A percentile compares a stretch with the other conserved stretches of the same genome.
These are phyloP conservation scores for Schrenkiella parvula DNA, from an alignment of 345 rosid genomes.

Conservation along the genomic window DNA sequence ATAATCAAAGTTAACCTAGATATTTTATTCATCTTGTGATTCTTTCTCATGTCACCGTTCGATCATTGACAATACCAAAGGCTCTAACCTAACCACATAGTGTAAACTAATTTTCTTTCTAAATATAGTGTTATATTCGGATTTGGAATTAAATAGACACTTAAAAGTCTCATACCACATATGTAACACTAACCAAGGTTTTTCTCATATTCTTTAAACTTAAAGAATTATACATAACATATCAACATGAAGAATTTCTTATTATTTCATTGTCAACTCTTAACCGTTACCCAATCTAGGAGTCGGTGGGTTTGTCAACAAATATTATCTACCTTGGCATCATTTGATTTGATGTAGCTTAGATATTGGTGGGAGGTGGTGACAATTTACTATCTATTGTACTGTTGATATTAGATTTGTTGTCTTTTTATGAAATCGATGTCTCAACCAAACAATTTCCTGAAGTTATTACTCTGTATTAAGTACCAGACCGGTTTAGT, in stretches of 20 bases:
- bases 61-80: slow-evolving; percentile 8
- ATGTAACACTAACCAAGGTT: not conserved
- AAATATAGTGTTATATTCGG: slow-evolving; percentile 15
- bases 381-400: slow-evolving; percentile 6
- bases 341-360: slow-evolving; percentile 3
- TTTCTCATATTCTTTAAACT: not conserved
- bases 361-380: slow-evolving; percentile 18
- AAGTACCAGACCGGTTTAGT: not conserved
- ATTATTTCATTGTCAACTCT: not conserved
- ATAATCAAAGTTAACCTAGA: slow-evolving; percentile 11
- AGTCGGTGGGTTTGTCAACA: slow-evolving; percentile 25
- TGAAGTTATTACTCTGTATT: not conserved
- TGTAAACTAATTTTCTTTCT: slow-evolving; percentile 16
- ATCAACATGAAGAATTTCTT: not conserved
- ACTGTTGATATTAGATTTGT: not conserved
- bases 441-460: slow-evolving; percentile 20
- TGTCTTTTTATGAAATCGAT: slow-evolving; percentile 20
- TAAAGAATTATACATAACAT: not conserved
- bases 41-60: not conserved
- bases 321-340: not conserved
- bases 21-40: not conserved
- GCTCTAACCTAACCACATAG: slow-evolving; percentile 16
- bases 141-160: not conserved
- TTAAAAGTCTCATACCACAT: not conserved
- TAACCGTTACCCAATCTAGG: slow-evolving; percentile 21